These are phyloP conservation scores for Didymella sp. DNA, from an alignment of 2,329 filamentous ascomycete genomes.

Conservation along the genomic window DNA sequence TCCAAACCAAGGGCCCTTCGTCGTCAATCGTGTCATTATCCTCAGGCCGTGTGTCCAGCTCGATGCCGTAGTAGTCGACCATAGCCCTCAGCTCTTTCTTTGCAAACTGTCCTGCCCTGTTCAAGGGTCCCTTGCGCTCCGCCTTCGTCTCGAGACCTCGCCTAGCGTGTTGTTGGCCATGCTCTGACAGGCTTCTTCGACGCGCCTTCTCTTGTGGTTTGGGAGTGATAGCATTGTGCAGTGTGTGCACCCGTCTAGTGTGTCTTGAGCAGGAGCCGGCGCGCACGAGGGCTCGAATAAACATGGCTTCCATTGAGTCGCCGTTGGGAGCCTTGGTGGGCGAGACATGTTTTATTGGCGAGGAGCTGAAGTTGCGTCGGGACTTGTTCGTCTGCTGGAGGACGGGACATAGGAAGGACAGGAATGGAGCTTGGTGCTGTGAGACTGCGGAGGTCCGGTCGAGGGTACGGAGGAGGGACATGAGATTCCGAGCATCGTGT, in stretches of 20 bases:
- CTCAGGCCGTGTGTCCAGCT: constrained; percentile 28
- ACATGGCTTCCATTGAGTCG: constrained; percentile 58
- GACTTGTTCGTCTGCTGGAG: constrained; percentile 4
- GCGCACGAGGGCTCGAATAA: constrained; percentile 61
- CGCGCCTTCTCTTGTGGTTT: constrained; percentile 2
- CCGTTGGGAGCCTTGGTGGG: constrained; percentile 30
- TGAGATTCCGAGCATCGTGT: constrained; percentile 69
- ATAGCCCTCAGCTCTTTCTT: constrained; percentile 56
- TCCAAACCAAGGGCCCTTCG: constrained; percentile 38
- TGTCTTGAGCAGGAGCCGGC: constrained; percentile 61
- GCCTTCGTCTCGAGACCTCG: constrained; percentile 19
- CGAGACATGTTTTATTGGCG: constrained; percentile 23
- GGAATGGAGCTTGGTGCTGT: constrained; percentile 43
- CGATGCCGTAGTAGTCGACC: constrained; percentile 56
- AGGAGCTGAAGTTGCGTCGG: constrained; percentile 30
- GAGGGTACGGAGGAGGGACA: constrained; percentile 66
- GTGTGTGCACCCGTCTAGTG: constrained; percentile 44
- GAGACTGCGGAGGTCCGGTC: constrained; percentile 60
- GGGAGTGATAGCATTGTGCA: constrained; percentile 17
- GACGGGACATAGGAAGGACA: constrained; percentile 46
- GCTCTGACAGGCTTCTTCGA: neutral
- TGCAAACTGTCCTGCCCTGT: constrained; percentile 43
- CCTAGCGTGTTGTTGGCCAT: constrained; percentile 13
- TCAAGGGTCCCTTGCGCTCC: constrained; percentile 28
- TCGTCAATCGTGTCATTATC: constrained; percentile 42